phyloP scores from a whole-genome alignment of 768 basidiomycete genomes.

The Termitomyces sp. region DNA sequence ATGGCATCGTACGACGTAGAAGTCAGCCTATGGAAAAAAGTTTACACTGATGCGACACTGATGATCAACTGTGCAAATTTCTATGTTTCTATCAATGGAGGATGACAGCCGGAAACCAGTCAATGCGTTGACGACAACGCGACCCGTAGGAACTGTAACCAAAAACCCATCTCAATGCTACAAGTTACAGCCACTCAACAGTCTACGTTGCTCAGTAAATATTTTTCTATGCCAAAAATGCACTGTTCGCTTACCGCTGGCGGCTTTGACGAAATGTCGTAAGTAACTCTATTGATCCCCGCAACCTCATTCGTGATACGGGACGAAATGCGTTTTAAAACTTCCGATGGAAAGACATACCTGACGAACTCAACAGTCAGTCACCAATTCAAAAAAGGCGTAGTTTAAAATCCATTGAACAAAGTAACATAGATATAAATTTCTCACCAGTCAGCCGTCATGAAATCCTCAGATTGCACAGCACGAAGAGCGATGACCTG shows the following conservation, averaged over 20 bases:
- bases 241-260: constrained; percentile 64
- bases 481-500: constrained; percentile 93
- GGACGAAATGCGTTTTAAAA: constrained; percentile 89
- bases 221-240: background rate
- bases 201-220: constrained; percentile 31
- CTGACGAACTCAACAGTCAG: constrained; percentile 37
- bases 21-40: constrained; percentile 1
- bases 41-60: background rate
- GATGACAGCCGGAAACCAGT: background rate
- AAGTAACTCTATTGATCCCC: constrained; percentile 95
- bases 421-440: background rate
- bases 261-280: constrained; percentile 96
- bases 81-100: constrained; percentile 2
- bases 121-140: constrained; percentile 3
- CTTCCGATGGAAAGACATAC: constrained; percentile 93
- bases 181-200: constrained; percentile 46
- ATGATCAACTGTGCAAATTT: background rate
- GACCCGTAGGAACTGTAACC: background rate
- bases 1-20: constrained; percentile 10
- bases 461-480: constrained; percentile 98
- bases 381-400: constrained; percentile 3
- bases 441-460: constrained; percentile 96
- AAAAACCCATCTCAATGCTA: background rate
- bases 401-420: background rate
- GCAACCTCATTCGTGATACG: constrained; percentile 97